Evolutionary conservation across 2,329 filamentous ascomycete species (phyloP), one percentile per base, ranked within the genome.

Genomic region (Xylaria sp.): DNA sequence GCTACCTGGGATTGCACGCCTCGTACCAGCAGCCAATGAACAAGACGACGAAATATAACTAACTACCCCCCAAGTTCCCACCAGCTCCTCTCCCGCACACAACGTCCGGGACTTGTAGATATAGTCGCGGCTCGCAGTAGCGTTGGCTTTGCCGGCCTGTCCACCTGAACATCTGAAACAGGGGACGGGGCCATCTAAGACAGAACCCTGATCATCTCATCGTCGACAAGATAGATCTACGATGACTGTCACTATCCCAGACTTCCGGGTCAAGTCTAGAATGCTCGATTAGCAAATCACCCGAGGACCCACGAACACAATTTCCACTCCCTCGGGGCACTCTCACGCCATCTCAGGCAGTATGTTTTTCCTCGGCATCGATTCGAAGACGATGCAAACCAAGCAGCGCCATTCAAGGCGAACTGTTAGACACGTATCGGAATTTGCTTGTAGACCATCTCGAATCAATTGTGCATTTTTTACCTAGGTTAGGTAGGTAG

Each of bases 221-320:
- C 54, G 51, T 48, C 61, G 58, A 66, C 65, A 36, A 72, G 74
- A 76, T 76, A 73, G 75, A 76, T 76, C 75, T 71, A 71, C 74
- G 57, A 72, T 77, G 72, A 71, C 71, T 73, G 69, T 71, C 75
- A 73, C 72, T 71, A 72, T 74, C 71, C 74, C 75, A 66, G 59
- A 54, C 54, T 57, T 42, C 58, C 58, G 70, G 70, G 68, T 69
- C 66, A 54, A 57, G 65, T 62, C 59, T 57, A 69, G 64, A 63
- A 65, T 67, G 57, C 66, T 62, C 15, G 44, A 40, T 58, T 31
- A 42, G 44, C 60, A 68, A 40, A 33, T 58, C n/a, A 42, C 40
- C 26, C 56, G 56, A 60, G 49, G 49, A 42, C 60, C 65, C 65
- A 40, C 54, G 42, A 33, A 48, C 20, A 48, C 23, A 13, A 15